Base-by-base conservation (phyloP, 1,284 basidiomycete genomes). In the Agroathelia rolfsii region DNA sequence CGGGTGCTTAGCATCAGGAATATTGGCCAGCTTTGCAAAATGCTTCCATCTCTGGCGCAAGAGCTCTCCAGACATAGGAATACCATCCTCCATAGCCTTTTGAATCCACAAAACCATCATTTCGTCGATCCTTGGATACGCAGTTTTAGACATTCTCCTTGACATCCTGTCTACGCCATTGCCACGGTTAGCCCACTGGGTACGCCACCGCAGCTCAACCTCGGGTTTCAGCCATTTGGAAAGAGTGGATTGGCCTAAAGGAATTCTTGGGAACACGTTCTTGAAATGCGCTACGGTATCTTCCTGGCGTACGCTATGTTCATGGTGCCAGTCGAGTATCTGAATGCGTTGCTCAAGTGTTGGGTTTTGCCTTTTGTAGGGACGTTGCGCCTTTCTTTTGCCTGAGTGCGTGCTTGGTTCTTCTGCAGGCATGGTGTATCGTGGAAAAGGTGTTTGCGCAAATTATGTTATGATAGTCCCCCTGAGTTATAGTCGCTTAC, bases 81-180 rank as follows among this genome's bases (percentile, higher is more conserved):
- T 34, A 1, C 32, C 34, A 32, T 55, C 48, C 1, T 15, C 27
- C 46, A 56, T 50, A 20, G 51, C 52, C 29, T 53, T 46, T 31
- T 41, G 27, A 18, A 56, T 47, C 57, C 57, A 59, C 0, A 52
- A 28, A 7, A 48, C 34, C 28, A 59, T 37, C 47, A 58, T 55
- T 34, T 54, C 45, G 2, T 40, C 44, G 17, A 61, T 41, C 17
- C 56, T 46, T 6, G 55, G 56, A 30, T 54, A 48, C 32, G 52
- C 43, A 7, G 43, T n/a, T n/a, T n/a, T n/a, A n/a, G n/a, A n/a
- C n/a, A n/a, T 29, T 12, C 39, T 37, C 22, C 52, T 52, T 3
- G 38, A n/a, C n/a, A n/a, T 30, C 24, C 9, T 31, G 3, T 25
- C 19, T 14, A 34, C 14, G 19, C 18, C 19, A 11, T 34, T 16